Conservation (phyloP, 2,329 filamentous ascomycete genomes). For the Tothia fuscella region DNA sequence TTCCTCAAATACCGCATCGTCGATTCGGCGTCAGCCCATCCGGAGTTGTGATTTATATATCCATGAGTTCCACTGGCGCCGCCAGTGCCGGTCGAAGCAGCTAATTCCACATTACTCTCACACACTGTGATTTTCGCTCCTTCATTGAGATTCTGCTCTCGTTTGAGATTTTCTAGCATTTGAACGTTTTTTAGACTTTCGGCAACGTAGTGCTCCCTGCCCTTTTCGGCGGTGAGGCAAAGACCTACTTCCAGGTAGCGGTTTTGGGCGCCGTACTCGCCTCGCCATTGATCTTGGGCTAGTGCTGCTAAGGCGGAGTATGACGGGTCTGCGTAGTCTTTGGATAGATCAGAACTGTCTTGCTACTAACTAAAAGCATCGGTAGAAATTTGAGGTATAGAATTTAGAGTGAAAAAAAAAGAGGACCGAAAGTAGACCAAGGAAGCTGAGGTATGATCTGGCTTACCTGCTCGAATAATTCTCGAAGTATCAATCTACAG, state of each 20-base stretch:
- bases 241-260: slow-evolving; percentile 62
- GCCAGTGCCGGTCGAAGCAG: slow-evolving; percentile 28
- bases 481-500: slow-evolving; percentile 9
- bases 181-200: slow-evolving; percentile 24
- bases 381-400: background rate
- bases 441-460: background rate
- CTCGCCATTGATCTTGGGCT: slow-evolving; percentile 58
- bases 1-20: slow-evolving; percentile 54
- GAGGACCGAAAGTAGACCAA: background rate
- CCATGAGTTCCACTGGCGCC: slow-evolving; percentile 47
- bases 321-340: slow-evolving; percentile 56
- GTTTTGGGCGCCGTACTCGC: slow-evolving; percentile 44
- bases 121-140: slow-evolving; percentile 29
- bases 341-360: background rate
- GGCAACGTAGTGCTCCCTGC: slow-evolving; percentile 29
- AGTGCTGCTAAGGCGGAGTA: slow-evolving; percentile 64
- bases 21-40: slow-evolving; percentile 69
- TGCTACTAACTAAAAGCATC: background rate
- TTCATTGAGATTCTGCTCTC: slow-evolving; percentile 30
- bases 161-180: slow-evolving; percentile 16
- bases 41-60: slow-evolving; percentile 61
- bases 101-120: slow-evolving; percentile 26
- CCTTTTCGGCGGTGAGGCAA: slow-evolving; percentile 43
- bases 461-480: slow-evolving; percentile 9
- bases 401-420: slow-evolving; percentile 1